Evolutionary conservation across 805 yeast genomes (phyloP).

Genomic region (Maudiozyma pseudohumilis): DNA sequence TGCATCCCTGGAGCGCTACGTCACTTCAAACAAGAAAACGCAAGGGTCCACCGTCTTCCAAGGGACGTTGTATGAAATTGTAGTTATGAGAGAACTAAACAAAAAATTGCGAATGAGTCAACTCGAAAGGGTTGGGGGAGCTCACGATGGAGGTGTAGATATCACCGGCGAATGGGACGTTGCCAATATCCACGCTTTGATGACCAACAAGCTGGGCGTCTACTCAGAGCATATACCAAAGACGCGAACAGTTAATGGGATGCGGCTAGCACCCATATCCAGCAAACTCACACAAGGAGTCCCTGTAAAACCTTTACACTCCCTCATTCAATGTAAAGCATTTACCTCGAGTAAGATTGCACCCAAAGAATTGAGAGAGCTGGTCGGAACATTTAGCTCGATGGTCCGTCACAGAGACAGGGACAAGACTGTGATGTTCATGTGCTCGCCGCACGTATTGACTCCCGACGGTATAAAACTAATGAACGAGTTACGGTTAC

Average conservation of each 20-base stretch:
- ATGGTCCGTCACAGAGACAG: slow-evolving; percentile 11
- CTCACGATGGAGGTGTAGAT: slow-evolving; percentile 29
- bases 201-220: neutral
- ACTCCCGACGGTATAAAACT: slow-evolving; percentile 24
- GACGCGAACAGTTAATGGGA: slow-evolving; percentile 12
- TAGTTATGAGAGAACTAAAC: slow-evolving; percentile 24
- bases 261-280: slow-evolving; percentile 15
- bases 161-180: slow-evolving; percentile 24
- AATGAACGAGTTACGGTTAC: slow-evolving; percentile 22
- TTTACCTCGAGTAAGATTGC: slow-evolving; percentile 21
- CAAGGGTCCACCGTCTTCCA: slow-evolving; percentile 25
- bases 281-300: slow-evolving; percentile 7
- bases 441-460: slow-evolving; percentile 27
- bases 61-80: slow-evolving; percentile 27
- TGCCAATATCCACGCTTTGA: slow-evolving; percentile 8
- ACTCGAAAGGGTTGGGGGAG: slow-evolving; percentile 23
- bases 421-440: slow-evolving; percentile 18
- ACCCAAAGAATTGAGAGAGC: slow-evolving; percentile 26
- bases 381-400: slow-evolving; percentile 25
- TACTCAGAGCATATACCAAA: slow-evolving; percentile 9
- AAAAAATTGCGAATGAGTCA: slow-evolving; percentile 19
- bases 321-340: slow-evolving; percentile 28
- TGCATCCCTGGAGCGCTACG: slow-evolving; percentile 11
- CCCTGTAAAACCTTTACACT: slow-evolving; percentile 11
- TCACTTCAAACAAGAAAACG: slow-evolving; percentile 15